Conservation (phyloP, 805 yeast genomes). For the Saturnispora saitoi region DNA sequence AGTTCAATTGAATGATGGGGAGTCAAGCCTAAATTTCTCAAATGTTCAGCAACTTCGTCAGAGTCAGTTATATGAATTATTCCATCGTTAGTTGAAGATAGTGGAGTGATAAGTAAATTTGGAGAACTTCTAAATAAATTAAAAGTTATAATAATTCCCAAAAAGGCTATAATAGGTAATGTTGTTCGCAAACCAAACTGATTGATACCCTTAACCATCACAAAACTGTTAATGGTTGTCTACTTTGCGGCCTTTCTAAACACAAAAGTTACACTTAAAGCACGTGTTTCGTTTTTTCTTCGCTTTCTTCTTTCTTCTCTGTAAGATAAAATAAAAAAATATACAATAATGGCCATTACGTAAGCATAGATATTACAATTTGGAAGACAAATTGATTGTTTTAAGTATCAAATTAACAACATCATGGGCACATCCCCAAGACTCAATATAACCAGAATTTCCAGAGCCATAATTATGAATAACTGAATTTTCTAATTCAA, state of each 20-base stretch:
- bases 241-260: neutral
- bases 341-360: neutral
- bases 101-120: neutral
- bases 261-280: neutral
- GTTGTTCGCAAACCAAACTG: neutral
- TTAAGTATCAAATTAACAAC: conserved; percentile 6
- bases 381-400: neutral
- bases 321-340: neutral
- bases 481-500: conserved; percentile 30
- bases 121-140: neutral
- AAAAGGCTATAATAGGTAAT: neutral
- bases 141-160: neutral
- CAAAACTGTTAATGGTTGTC: neutral
- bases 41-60: conserved; percentile 24
- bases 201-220: neutral
- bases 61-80: conserved; percentile 7
- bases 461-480: conserved; percentile 57
- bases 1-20: conserved; percentile 31
- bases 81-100: neutral
- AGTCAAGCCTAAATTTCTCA: conserved; percentile 31
- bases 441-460: conserved; percentile 25
- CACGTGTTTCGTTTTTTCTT: neutral
- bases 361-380: conserved; percentile 1
- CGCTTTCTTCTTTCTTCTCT: neutral
- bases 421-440: conserved; percentile 47